Conservation (phyloP, 768 basidiomycete species). For the Fomitopsis serialis region DNA sequence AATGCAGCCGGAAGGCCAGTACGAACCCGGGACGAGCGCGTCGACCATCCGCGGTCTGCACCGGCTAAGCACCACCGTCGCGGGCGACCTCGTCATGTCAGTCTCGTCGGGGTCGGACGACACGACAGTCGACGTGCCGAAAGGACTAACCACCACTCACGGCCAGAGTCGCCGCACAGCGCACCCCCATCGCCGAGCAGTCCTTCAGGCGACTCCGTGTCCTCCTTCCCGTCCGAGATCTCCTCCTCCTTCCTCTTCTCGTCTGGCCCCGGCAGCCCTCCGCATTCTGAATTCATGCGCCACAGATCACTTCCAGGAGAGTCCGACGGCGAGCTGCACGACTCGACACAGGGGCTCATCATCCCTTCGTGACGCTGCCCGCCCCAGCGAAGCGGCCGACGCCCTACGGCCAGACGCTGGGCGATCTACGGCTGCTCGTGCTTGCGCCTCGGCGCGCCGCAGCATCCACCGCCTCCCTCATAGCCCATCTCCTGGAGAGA, state of each 20-base stretch:
- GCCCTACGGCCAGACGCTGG: constrained; percentile 62
- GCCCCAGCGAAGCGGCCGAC: constrained; percentile 58
- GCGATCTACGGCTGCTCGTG: constrained; percentile 53
- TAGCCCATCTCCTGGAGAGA: constrained; percentile 41
- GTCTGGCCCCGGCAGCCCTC: constrained; percentile 63
- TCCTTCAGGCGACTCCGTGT: constrained; percentile 54
- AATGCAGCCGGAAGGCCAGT: neutral
- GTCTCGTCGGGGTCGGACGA: neutral
- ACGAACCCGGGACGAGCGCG: constrained; percentile 18
- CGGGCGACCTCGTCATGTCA: constrained; percentile 4
- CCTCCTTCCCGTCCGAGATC: constrained; percentile 61
- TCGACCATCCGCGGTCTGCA: constrained; percentile 19
- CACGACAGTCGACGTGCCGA: neutral
- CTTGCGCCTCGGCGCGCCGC: constrained; percentile 41
- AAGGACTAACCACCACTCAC: constrained; percentile 24
- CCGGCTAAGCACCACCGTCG: constrained; percentile 11
- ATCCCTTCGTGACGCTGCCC: constrained; percentile 67
- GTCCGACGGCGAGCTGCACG: constrained; percentile 18
- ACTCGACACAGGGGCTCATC: constrained; percentile 48
- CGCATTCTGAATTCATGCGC: constrained; percentile 25
- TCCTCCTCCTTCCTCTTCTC: constrained; percentile 77
- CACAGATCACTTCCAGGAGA: constrained; percentile 23
- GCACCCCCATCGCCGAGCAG: constrained; percentile 56
- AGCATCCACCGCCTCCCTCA: constrained; percentile 43
- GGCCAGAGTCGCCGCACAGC: constrained; percentile 43